Percentiles rank a stretch among this genome's conserved stretches.
Conservation (phyloP, 2,329 filamentous ascomycete genomes). For the Fusarium albosuccineum region DNA sequence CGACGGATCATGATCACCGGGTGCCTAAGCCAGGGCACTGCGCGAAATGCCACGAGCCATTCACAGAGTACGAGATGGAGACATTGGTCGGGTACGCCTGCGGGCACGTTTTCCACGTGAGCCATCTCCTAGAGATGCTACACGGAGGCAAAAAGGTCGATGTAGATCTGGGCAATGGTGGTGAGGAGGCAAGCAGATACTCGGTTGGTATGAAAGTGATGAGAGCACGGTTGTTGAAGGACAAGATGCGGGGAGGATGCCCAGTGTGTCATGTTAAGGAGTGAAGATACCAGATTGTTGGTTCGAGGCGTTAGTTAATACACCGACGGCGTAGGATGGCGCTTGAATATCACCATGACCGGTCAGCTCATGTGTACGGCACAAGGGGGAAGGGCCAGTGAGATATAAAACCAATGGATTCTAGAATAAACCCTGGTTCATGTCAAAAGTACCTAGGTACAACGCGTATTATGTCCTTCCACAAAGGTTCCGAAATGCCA, state of each 20-base stretch:
- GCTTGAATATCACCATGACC: constrained; percentile 15
- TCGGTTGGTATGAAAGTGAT: constrained; percentile 90
- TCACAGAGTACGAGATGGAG: constrained; percentile 74
- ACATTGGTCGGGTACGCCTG: constrained; percentile 85
- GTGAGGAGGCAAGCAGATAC: constrained; percentile 62
- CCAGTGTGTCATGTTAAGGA: constrained; percentile 63
- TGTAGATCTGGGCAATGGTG: constrained; percentile 58
- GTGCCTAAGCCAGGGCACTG: constrained; percentile 67
- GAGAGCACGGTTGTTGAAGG: constrained; percentile 81
- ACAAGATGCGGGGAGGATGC: constrained; percentile 76
- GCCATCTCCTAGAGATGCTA: constrained; percentile 73
- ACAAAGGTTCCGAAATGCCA: constrained; percentile 35
- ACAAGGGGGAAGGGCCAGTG: constrained; percentile 6
- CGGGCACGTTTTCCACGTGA: constrained; percentile 84
- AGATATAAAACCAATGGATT: constrained; percentile 10
- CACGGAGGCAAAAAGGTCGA: constrained; percentile 62
- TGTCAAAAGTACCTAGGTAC: constrained; percentile 45
- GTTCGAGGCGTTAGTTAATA: constrained; percentile 20
- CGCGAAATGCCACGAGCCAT: constrained; percentile 68
- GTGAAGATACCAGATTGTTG: constrained; percentile 29
- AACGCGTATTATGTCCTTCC: constrained; percentile 44
- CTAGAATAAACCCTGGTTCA: constrained; percentile 31
- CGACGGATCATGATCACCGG: constrained; percentile 47
- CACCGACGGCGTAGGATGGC: constrained; percentile 30
- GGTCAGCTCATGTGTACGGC: constrained; percentile 11